Evolutionary conservation across 345 rosid species (phyloP).

Genomic region (Salix suchowensis): DNA sequence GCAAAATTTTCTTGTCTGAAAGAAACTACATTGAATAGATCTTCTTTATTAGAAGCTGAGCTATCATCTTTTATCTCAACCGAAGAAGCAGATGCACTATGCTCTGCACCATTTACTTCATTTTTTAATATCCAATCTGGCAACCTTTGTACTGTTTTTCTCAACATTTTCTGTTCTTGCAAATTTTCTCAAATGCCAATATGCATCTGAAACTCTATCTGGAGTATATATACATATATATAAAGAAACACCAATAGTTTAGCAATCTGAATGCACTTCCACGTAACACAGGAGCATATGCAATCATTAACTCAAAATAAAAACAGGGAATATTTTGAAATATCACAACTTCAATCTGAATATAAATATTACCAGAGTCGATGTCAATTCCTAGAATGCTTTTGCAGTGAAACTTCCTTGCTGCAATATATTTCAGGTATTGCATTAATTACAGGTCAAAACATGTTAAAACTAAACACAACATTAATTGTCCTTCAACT

Average conservation of each 20-base stretch:
- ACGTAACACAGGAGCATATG: background rate
- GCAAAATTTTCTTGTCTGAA: constrained; percentile 79
- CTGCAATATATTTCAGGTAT: constrained; percentile 27
- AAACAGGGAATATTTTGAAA: too few species aligned
- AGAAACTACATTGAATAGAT: constrained; percentile 54
- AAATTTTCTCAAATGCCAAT: constrained; percentile 65
- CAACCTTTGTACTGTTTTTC: constrained; percentile 26
- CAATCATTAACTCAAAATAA: too few species aligned
- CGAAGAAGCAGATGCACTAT: constrained; percentile 13
- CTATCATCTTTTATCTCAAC: constrained; percentile 20
- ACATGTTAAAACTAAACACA: background rate
- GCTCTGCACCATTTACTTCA: constrained; percentile 22
- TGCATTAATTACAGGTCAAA: background rate
- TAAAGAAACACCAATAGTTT: background rate
- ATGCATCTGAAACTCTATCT: constrained; percentile 72
- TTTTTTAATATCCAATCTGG: constrained; percentile 21
- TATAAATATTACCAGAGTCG: constrained; percentile 63
- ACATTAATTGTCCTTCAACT: too few species aligned
- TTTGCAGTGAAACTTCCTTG: constrained; percentile 66
- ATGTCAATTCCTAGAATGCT: constrained; percentile 87
- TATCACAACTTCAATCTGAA: too few species aligned
- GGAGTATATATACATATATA: background rate
- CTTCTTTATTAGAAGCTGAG: constrained; percentile 25
- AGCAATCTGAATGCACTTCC: background rate
- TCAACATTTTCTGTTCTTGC: constrained; percentile 32